Percentiles rank a stretch among this genome's conserved stretches.
Evolutionary conservation across 2,329 filamentous ascomycete genomes (phyloP).

Genomic region (Myriosclerotinia curreyana): DNA sequence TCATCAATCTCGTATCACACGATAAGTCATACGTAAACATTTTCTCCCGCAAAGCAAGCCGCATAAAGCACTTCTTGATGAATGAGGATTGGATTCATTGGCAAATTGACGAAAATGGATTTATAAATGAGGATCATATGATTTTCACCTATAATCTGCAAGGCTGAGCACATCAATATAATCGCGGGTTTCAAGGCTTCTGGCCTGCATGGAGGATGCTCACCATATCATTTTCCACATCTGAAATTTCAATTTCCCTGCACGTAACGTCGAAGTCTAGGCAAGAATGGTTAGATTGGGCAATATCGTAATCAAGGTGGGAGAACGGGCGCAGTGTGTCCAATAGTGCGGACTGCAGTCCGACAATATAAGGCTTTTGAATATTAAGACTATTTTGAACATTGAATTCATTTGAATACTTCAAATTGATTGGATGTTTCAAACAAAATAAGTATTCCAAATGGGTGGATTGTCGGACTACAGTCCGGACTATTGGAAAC

Average conservation of each 20-base stretch:
- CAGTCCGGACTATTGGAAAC: too few species aligned
- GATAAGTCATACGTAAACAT: slow-evolving; percentile 26
- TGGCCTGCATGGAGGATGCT: slow-evolving; percentile 10
- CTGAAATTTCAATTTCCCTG: neutral
- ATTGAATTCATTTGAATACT: too few species aligned
- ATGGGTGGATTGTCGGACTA: too few species aligned
- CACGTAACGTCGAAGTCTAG: slow-evolving; percentile 3
- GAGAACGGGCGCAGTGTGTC: too few species aligned
- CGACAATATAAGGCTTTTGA: too few species aligned
- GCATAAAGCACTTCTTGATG: neutral
- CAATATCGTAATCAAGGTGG: neutral
- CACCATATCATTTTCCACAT: slow-evolving; percentile 5
- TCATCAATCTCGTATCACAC: slow-evolving; percentile 27
- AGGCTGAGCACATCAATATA: slow-evolving; percentile 22
- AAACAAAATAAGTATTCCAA: too few species aligned
- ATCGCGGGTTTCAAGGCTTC: neutral
- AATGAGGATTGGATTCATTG: neutral
- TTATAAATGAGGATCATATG: slow-evolving; percentile 13
- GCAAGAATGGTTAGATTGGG: slow-evolving; percentile 11
- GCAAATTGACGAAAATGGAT: slow-evolving; percentile 1
- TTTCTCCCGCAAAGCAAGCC: slow-evolving; percentile 6
- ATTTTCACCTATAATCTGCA: slow-evolving; percentile 18
- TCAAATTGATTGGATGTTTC: too few species aligned
- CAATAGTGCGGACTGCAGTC: too few species aligned
- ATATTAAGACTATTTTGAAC: too few species aligned